phyloP scores from a whole-genome alignment of 1,139 yeast species.

The Ogataea hybrid region DNA sequence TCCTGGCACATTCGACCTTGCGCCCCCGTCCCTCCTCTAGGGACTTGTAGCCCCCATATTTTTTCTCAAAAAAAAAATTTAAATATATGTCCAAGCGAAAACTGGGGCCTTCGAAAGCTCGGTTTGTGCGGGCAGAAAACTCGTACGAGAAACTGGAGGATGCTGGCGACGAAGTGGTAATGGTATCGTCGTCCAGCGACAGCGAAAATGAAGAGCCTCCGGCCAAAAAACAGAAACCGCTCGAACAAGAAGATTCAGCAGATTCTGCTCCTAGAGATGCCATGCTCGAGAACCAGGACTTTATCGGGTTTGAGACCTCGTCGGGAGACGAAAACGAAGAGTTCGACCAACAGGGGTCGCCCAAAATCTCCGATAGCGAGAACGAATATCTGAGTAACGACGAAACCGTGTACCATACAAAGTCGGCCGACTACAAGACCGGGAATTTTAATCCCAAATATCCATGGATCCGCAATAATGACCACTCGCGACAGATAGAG shows the following conservation, averaged over 20 bases:
- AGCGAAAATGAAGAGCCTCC: constrained; percentile 9
- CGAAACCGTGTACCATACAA: constrained; percentile 29
- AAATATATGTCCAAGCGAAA: constrained; percentile 7
- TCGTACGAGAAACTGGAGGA: constrained; percentile 12
- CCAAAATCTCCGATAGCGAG: constrained; percentile 22
- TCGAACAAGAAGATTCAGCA: not conserved
- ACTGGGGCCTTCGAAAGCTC: constrained; percentile 1
- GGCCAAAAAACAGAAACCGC: constrained; percentile 7
- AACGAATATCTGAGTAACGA: constrained; percentile 34
- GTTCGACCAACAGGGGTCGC: constrained; percentile 21
- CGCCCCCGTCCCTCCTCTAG: no score
- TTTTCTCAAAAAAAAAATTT: constrained; percentile 1
- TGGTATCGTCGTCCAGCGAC: constrained; percentile 11
- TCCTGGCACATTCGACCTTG: no score
- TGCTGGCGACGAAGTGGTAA: constrained; percentile 13
- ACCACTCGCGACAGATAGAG: constrained; percentile 70
- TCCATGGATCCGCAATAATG: constrained; percentile 82
- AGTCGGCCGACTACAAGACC: constrained; percentile 24
- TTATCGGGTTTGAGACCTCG: constrained; percentile 55
- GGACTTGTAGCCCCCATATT: not conserved
- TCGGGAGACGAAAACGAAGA: constrained; percentile 38
- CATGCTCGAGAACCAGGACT: constrained; percentile 52
- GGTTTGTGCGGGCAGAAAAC: constrained; percentile 8
- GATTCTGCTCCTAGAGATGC: constrained; percentile 30
- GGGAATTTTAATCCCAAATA: constrained; percentile 42